These are phyloP conservation scores for Beauveria sp. DNA, from an alignment of 2,329 filamentous ascomycete species.

Conservation along the genomic window DNA sequence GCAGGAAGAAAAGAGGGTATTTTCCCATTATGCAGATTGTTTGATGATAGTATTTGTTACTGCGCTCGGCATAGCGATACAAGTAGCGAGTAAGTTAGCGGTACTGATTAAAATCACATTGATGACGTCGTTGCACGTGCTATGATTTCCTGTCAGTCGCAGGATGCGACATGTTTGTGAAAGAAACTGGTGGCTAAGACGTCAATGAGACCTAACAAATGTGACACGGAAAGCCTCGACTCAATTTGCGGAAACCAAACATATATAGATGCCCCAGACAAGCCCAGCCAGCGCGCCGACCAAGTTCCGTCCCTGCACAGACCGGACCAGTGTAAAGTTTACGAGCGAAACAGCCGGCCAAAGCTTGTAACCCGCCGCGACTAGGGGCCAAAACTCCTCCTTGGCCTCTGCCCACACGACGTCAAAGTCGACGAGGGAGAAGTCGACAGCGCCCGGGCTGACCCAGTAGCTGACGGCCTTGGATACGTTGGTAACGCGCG, in stretches of 20 bases:
- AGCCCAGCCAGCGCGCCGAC: conserved; percentile 66
- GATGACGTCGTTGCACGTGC: background rate
- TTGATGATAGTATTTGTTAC: background rate
- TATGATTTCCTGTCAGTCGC: background rate
- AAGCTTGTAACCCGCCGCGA: conserved; percentile 59
- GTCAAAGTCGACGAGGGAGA: conserved; percentile 36
- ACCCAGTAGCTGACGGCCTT: conserved; percentile 27
- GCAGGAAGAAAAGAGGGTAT: background rate
- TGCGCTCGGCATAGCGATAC: background rate
- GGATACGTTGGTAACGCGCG: conserved; percentile 28
- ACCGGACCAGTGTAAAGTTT: conserved; percentile 61
- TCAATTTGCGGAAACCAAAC: conserved; percentile 43
- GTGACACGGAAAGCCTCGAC: background rate
- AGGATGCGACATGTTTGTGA: background rate
- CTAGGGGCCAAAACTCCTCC: conserved; percentile 55
- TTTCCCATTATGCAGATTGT: background rate
- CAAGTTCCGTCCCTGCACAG: conserved; percentile 62
- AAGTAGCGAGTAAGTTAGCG: background rate
- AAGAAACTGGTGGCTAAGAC: background rate
- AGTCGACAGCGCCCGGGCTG: conserved; percentile 34
- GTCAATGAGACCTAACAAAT: background rate
- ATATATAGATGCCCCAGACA: conserved; percentile 69
- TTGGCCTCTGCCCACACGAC: conserved; percentile 35
- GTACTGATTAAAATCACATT: background rate
- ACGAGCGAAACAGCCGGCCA: conserved; percentile 64